Percentiles rank a stretch among this genome's conserved stretches.
These are phyloP conservation scores for Iberis pinnata DNA, from an alignment of 345 rosid genomes.

Conservation along the genomic window DNA sequence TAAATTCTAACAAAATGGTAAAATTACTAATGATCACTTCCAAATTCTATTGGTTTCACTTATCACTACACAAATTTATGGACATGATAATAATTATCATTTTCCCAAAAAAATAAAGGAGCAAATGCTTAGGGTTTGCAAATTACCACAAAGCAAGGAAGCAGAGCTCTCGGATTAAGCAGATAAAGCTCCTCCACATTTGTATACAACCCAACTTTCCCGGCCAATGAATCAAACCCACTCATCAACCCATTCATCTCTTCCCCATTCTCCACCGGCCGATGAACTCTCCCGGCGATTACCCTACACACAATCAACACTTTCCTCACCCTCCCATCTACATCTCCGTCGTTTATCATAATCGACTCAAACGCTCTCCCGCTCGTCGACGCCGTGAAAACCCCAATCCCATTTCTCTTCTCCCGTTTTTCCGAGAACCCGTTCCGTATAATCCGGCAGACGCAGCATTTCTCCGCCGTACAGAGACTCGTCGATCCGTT, in stretches of 20 bases:
- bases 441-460: slow-evolving; percentile 62
- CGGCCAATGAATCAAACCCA: slow-evolving; percentile 97
- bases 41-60: no score
- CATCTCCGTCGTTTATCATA: slow-evolving; percentile 35
- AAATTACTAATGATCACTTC: no score
- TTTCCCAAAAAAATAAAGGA: no score
- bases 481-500: slow-evolving; percentile 78
- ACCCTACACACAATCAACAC: slow-evolving; percentile 92
- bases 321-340: slow-evolving; percentile 40
- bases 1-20: no score
- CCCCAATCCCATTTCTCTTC: slow-evolving; percentile 71
- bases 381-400: slow-evolving; percentile 90
- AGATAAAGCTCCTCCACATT: slow-evolving; percentile 92
- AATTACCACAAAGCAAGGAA: slow-evolving; percentile 84
- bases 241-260: slow-evolving; percentile 61
- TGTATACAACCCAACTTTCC: slow-evolving; percentile 81
- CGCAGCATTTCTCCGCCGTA: slow-evolving; percentile 58
- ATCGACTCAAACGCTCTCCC: slow-evolving; percentile 76
- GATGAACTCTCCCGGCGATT: slow-evolving; percentile 91
- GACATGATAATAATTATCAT: no score
- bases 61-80: no score
- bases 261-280: slow-evolving; percentile 79
- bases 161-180: slow-evolving; percentile 81
- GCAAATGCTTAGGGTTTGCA: no score
- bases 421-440: slow-evolving; percentile 86